These are phyloP conservation scores for Hyparrhenia diplandra DNA, from an alignment of 176 grass and related monocot species.

Conservation along the genomic window DNA sequence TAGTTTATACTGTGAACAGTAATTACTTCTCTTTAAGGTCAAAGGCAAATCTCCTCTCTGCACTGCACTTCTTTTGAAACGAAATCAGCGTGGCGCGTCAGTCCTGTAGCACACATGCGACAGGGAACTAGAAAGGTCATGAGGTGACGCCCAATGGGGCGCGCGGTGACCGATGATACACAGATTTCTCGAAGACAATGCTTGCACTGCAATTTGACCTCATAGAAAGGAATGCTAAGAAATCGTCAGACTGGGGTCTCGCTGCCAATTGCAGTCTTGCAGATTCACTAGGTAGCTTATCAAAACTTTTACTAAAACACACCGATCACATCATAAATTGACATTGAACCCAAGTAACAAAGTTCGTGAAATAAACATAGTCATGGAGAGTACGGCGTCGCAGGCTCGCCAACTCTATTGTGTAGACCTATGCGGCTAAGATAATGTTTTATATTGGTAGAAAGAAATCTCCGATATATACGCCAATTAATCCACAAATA, in stretches of 20 bases:
- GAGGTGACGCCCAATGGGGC: not conserved
- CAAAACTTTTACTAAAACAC: not conserved
- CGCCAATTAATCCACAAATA: too few species aligned
- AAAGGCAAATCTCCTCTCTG: slow-evolving; percentile 19
- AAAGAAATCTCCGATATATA: too few species aligned
- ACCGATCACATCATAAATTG: not conserved
- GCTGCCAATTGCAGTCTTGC: not conserved
- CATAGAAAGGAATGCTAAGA: not conserved
- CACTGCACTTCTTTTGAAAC: slow-evolving; percentile 10
- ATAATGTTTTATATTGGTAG: too few species aligned
- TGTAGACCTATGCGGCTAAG: too few species aligned
- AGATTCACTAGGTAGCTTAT: too few species aligned
- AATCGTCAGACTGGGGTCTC: not conserved
- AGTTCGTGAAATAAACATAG: not conserved
- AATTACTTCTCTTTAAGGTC: not conserved
- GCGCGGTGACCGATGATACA: not conserved
- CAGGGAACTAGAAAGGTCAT: not conserved
- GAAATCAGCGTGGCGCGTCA: slow-evolving; percentile 12
- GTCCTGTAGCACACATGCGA: not conserved
- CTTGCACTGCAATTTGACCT: not conserved
- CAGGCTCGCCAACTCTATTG: too few species aligned
- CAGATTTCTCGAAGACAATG: not conserved
- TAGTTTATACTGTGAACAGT: not conserved
- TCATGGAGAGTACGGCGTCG: too few species aligned
- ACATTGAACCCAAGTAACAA: too few species aligned